These are phyloP conservation scores for Liriodendron chinense DNA, from an alignment of 164 flowering plant genomes.

Conservation along the genomic window DNA sequence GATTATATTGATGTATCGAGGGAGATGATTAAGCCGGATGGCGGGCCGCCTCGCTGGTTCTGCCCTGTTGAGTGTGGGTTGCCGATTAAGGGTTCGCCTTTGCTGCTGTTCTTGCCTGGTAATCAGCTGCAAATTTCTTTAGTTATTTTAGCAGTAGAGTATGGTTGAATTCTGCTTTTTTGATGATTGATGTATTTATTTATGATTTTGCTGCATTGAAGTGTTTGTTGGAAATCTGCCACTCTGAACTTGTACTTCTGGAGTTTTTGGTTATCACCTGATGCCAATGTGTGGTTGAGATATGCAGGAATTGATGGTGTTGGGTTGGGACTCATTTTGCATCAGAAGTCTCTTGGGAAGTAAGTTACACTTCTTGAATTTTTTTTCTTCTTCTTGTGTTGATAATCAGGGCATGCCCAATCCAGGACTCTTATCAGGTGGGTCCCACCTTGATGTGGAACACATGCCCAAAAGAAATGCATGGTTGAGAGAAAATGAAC, in stretches of 20 bases:
- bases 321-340: constrained; percentile 73
- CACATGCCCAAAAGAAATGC: neutral
- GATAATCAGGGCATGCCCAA: too few relatives aligned
- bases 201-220: neutral
- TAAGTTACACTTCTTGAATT: constrained; percentile 26
- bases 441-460: too few relatives aligned
- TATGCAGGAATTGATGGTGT: constrained; percentile 70
- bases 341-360: constrained; percentile 80
- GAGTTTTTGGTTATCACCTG: neutral
- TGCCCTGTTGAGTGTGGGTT: constrained; percentile 48
- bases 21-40: constrained; percentile 60
- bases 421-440: too few relatives aligned
- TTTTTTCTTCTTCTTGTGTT: neutral
- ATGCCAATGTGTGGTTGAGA: neutral
- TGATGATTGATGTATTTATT: neutral
- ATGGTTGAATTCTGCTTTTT: neutral
- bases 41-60: constrained; percentile 89
- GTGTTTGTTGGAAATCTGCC: neutral
- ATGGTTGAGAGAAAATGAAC: neutral
- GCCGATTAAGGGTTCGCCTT: constrained; percentile 56
- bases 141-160: neutral
- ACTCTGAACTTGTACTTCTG: neutral
- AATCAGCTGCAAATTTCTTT: constrained; percentile 8
- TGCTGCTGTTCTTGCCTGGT: constrained; percentile 80
- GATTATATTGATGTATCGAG: constrained; percentile 57